Evolutionary conservation across 176 grass and related monocot genomes (phyloP), one percentile per base, ranked within the genome.

Genomic region (Oropetium thomaeum): DNA sequence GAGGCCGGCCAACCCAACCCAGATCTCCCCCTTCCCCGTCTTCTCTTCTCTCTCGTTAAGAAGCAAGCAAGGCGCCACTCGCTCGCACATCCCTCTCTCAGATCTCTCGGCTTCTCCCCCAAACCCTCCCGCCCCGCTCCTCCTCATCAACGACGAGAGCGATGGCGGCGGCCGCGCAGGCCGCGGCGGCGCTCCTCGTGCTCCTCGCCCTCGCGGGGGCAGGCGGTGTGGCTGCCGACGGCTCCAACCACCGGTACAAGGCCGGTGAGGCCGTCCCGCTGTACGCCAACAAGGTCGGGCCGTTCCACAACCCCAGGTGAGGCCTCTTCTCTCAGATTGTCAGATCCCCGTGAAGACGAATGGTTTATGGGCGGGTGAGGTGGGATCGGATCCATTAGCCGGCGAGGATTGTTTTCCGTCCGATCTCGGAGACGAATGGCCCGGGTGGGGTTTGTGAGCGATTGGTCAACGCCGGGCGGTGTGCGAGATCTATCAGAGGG

Each of bases 301-400:
- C 95, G 33, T 97, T 97, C 67, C 95, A 97, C 70, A 97, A 97
- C 71, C 95, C 95, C 74, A 97, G 91, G 95, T 97, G 78, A 84
- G 75, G 62, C 66, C 63, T 13, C 42, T 16, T 7, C 63, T 61
- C 30, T 52, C 45, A 77, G 83, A 75, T 83, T 61, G 25, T 52
- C 45, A 77, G 83, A 75, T 83, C 78, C 65, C 57, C 13, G 4
- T 58, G 33, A 22, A 6, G n/a, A 30, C 15, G 3, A 7, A 16
- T 26, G 30, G 67, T 42, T 69, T 16, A 31, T 49, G 22, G 7
- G 73, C 34, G 30, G 20, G 51, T 20, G n/a, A 0, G 29, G 54
- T 19, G 8, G 16, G 49, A 60, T 76, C 74, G 70, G 83, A 79
- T 65, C 62, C 70, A 62, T 0, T 68, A n/a, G n/a, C n/a, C n/a